These are phyloP conservation scores for Pinus albicaulis DNA, from an alignment of 75 land plant species.

Conservation along the genomic window DNA sequence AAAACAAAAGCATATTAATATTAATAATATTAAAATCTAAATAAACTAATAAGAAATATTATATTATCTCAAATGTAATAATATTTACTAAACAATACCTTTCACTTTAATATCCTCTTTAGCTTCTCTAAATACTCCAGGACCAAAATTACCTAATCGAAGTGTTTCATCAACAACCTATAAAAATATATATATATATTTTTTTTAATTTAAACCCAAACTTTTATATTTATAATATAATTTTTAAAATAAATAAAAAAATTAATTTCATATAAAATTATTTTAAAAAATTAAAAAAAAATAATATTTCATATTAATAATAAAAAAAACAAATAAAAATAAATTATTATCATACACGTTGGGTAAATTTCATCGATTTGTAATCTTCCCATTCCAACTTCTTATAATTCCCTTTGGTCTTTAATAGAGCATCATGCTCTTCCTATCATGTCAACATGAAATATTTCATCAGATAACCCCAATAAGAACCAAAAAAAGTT, in stretches of 20 bases:
- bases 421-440: background rate
- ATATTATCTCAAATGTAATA: background rate
- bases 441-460: background rate
- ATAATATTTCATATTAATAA: background rate
- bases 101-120: background rate
- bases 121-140: background rate
- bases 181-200: background rate
- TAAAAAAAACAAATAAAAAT: too few species aligned
- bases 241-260: too few species aligned
- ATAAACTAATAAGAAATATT: background rate
- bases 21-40: background rate
- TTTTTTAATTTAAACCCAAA: too few species aligned
- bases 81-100: background rate
- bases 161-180: background rate
- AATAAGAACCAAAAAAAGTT: background rate
- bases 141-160: background rate
- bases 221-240: too few species aligned
- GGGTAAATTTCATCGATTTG: conserved; percentile 7
- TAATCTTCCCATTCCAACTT: background rate
- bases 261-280: background rate
- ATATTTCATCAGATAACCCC: background rate
- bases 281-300: too few species aligned
- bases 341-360: background rate
- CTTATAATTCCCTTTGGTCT: background rate
- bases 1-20: background rate